Conservation (phyloP, 164 flowering plant genomes). For the Magnolia officinalis region DNA sequence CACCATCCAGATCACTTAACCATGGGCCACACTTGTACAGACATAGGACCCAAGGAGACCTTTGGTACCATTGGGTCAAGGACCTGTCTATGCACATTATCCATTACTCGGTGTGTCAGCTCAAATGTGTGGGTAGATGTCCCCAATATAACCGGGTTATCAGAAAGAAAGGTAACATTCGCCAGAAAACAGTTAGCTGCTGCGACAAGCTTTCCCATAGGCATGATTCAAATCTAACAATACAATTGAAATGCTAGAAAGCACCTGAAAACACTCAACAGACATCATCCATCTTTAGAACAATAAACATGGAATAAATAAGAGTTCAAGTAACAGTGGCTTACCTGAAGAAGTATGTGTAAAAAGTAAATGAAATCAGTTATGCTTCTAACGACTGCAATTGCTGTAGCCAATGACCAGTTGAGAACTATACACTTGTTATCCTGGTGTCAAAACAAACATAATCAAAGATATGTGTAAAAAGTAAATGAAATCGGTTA, state of each 20-base stretch:
- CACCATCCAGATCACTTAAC: too few species aligned
- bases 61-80: too few species aligned
- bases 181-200: too few species aligned
- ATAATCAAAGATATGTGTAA: slow-evolving; percentile 23
- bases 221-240: not conserved
- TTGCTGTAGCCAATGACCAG: slow-evolving; percentile 43
- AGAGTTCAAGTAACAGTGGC: not conserved
- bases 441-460: slow-evolving; percentile 33
- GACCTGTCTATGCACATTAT: too few species aligned
- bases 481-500: slow-evolving; percentile 67
- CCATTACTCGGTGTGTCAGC: too few species aligned
- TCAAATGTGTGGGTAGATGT: too few species aligned
- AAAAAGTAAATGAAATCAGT: slow-evolving; percentile 67
- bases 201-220: not conserved
- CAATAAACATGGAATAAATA: not conserved
- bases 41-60: too few species aligned
- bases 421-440: slow-evolving; percentile 64
- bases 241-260: not conserved
- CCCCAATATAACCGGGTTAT: too few species aligned
- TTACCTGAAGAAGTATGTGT: slow-evolving; percentile 89
- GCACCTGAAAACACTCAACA: not conserved
- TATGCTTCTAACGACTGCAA: slow-evolving; percentile 68
- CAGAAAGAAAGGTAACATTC: too few species aligned
- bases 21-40: too few species aligned
- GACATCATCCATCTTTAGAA: not conserved